These are phyloP conservation scores for Calophaca sinica DNA, from an alignment of 306 rosid genomes.

Conservation along the genomic window DNA sequence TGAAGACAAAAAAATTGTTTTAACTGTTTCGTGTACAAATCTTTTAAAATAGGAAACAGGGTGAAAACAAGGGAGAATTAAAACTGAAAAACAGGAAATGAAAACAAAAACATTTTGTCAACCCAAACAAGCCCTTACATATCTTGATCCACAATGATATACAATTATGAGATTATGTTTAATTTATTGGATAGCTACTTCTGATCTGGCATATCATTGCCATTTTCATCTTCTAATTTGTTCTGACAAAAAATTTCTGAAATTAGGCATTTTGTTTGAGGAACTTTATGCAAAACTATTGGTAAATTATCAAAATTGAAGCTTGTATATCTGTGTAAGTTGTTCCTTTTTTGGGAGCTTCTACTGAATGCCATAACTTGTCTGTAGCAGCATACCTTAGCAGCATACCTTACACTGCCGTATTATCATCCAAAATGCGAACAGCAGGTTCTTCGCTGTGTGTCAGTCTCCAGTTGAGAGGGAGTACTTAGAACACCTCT, in stretches of 20 bases:
- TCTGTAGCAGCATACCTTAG: constrained; percentile 24
- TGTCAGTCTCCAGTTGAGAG: too few relatives aligned
- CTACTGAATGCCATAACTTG: constrained; percentile 32
- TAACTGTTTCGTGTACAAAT: too few relatives aligned
- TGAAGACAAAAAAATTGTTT: too few relatives aligned
- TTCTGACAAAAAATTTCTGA: constrained; percentile 25
- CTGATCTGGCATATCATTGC: not conserved
- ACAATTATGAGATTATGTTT: constrained; percentile 20
- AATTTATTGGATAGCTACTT: constrained; percentile 24
- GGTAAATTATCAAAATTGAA: not conserved
- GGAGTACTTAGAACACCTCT: too few relatives aligned
- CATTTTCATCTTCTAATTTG: not conserved
- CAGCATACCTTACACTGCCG: not conserved
- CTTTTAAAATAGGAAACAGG: too few relatives aligned
- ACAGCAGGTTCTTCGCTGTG: too few relatives aligned
- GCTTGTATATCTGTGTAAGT: not conserved
- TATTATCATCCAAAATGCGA: too few relatives aligned
- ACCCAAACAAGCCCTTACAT: not conserved
- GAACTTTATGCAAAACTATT: constrained; percentile 18
- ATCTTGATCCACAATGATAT: constrained; percentile 1
- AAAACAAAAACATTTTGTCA: not conserved
- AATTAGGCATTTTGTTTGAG: constrained; percentile 27
- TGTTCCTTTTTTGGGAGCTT: not conserved
- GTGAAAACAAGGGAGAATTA: too few relatives aligned
- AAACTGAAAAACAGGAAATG: not conserved